These are phyloP conservation scores for Rhizopus stolonifer DNA, from an alignment of 371 early-diverging fungal species.

Conservation along the genomic window DNA sequence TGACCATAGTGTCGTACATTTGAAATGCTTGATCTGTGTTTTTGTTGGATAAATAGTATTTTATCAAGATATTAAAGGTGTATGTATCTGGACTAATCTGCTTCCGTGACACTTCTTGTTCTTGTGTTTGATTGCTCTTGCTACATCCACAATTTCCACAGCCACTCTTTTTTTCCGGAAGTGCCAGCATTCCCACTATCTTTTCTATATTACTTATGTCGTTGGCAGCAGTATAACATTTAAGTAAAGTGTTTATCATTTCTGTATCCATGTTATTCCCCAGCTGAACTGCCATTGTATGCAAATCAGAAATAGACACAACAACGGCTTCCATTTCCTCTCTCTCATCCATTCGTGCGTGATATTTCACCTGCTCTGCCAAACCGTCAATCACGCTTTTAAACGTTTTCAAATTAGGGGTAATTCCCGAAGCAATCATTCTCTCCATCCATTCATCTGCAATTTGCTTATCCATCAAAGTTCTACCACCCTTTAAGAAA, in stretches of 20 bases:
- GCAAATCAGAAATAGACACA: constrained; percentile 17
- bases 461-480: constrained; percentile 9
- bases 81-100: constrained; percentile 24
- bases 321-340: constrained; percentile 12
- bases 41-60: constrained; percentile 17
- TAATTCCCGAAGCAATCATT: constrained; percentile 22
- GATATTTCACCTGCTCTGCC: constrained; percentile 16
- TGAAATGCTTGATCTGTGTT: constrained; percentile 26
- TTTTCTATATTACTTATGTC: constrained; percentile 24
- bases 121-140: not conserved
- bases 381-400: constrained; percentile 25
- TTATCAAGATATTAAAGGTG: constrained; percentile 30
- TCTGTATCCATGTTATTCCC: constrained; percentile 21
- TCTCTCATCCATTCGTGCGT: constrained; percentile 12
- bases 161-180: constrained; percentile 15
- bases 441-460: constrained; percentile 29
- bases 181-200: constrained; percentile 16
- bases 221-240: constrained; percentile 22
- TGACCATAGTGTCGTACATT: constrained; percentile 30
- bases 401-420: constrained; percentile 25
- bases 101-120: not conserved
- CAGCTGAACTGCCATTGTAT: constrained; percentile 17
- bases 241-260: constrained; percentile 20
- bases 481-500: constrained; percentile 12
- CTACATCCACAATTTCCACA: constrained; percentile 23